A percentile compares a stretch with the other conserved stretches of the same genome.
Conservation (phyloP, 2,329 filamentous ascomycete genomes). For the Cytospora chrysosperma region DNA sequence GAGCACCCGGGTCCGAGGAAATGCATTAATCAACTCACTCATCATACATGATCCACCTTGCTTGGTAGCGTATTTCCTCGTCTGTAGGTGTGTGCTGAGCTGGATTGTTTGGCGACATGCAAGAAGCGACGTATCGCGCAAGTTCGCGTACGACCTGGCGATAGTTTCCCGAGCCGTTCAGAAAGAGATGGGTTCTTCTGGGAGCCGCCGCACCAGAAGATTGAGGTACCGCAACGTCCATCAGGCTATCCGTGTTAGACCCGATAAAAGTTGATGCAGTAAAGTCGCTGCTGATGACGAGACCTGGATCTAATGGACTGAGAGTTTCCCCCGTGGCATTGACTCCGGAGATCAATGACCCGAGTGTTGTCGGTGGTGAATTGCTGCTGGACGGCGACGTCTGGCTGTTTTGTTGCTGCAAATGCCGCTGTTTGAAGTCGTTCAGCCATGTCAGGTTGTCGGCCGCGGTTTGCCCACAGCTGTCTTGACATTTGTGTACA, state of each 20-base stretch:
- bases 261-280: background rate
- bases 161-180: conserved; percentile 62
- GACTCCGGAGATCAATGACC: background rate
- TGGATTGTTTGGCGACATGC: conserved; percentile 60
- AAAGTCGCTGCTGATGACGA: background rate
- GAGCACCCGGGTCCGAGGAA: background rate
- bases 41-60: conserved; percentile 62
- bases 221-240: background rate
- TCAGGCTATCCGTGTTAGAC: background rate
- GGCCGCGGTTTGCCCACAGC: conserved; percentile 63
- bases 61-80: conserved; percentile 63
- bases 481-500: conserved; percentile 61
- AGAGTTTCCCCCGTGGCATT: background rate
- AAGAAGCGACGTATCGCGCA: conserved; percentile 49
- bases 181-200: conserved; percentile 42
- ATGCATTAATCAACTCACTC: conserved; percentile 44
- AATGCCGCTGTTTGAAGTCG: conserved; percentile 51
- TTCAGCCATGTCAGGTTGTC: conserved; percentile 55
- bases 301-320: background rate
- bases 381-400: conserved; percentile 21
- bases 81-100: conserved; percentile 59
- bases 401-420: conserved; percentile 28
- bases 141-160: conserved; percentile 54
- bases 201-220: background rate
- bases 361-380: conserved; percentile 18